These are phyloP conservation scores for Luvunga scandens DNA, from an alignment of 345 rosid species.

Conservation along the genomic window DNA sequence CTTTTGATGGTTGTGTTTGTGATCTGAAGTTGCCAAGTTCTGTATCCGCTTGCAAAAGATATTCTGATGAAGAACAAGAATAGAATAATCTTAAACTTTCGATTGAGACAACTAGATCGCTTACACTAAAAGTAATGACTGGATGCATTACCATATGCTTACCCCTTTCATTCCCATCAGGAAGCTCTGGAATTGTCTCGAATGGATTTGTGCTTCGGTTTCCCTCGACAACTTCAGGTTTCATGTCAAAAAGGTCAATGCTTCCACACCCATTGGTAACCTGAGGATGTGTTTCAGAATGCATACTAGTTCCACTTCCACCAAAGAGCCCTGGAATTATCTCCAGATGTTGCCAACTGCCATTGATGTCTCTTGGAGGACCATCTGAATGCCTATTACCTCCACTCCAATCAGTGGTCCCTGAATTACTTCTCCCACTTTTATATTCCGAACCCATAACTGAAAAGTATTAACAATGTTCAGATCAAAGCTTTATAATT, in stretches of 20 bases:
- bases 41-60: slow-evolving; percentile 23
- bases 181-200: background rate
- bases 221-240: slow-evolving; percentile 19
- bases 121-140: slow-evolving; percentile 2
- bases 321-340: background rate
- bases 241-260: slow-evolving; percentile 8
- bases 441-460: slow-evolving; percentile 43
- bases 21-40: background rate
- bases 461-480: slow-evolving; percentile 14
- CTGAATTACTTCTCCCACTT: slow-evolving; percentile 12
- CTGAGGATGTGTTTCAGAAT: slow-evolving; percentile 16
- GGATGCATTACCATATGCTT: slow-evolving; percentile 12
- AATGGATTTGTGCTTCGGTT: slow-evolving; percentile 10
- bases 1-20: background rate
- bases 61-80: slow-evolving; percentile 31
- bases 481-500: slow-evolving; percentile 1
- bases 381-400: slow-evolving; percentile 12
- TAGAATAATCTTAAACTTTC: slow-evolving; percentile 26
- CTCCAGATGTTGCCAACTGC: background rate
- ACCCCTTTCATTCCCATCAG: slow-evolving; percentile 11
- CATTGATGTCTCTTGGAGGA: background rate
- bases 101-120: background rate
- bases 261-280: slow-evolving; percentile 7
- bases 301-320: slow-evolving; percentile 12
- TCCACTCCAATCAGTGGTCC: slow-evolving; percentile 3